Evolutionary conservation across 257 asterid species (phyloP), one percentile per base, ranked within the genome.

Genomic region (Penstemon newberryi): DNA sequence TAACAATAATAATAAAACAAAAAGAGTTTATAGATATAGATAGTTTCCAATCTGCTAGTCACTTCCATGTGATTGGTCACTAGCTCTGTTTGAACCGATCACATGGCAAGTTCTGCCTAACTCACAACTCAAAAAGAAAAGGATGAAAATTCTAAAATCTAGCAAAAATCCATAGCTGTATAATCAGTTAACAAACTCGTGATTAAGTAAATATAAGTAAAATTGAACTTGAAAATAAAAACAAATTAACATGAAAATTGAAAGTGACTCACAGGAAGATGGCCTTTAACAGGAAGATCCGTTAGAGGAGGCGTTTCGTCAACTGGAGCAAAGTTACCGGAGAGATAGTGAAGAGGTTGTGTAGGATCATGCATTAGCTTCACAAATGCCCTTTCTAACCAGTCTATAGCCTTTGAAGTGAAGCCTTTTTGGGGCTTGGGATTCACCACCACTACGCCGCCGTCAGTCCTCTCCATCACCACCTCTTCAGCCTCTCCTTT

Each of bases 311-410:
- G 89, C 59, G 97, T 87, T 78, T 93, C 99, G 46, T 88, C 87
- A 53, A 89, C 90, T 6, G 99, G 97, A 41, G 83, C 96, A 63
- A 88, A 93, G 77, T 90, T 93, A 15, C 96, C 97, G 63, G 79
- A 63, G 12, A 93, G 83, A 71, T 85, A 93, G 64, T 93, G 91
- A 38, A 90, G 91, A 8, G 95, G 91, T 33, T 66, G 82, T 57
- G 78, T 80, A 3, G 90, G 53, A 64, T 87, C 92, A 60, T 90
- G 81, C 96, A 84, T 77, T 64, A 90, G 65, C 82, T 88, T 89
- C 62, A 90, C 85, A 37, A 83, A 78, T n/a, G 82, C 73, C 84
- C 80, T 80, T 72, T 93, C 99, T 68, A 93, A 49, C 90, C 82
- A 88, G 71, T 90, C 99, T 1, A 87, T 65, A 4, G 84, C 87